These are phyloP conservation scores for Angomonas ambiguus DNA, from an alignment of 208 protist genomes.

Conservation along the genomic window DNA sequence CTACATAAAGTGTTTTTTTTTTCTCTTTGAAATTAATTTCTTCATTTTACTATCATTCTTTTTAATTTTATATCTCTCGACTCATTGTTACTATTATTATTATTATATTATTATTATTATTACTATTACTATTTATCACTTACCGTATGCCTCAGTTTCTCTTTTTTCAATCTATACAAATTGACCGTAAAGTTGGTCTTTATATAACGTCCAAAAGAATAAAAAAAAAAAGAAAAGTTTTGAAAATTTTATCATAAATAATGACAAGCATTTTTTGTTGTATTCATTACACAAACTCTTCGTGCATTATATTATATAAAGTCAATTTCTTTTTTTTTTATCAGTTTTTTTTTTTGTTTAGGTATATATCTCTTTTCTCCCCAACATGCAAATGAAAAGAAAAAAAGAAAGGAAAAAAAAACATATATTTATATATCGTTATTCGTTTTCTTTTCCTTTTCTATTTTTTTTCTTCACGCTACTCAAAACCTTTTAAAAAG, in stretches of 20 bases:
- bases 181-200: neutral
- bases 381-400: neutral
- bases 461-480: neutral
- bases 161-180: too few relatives aligned
- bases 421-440: neutral
- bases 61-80: constrained; percentile 1
- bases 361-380: neutral
- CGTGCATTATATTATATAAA: neutral
- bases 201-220: constrained; percentile 5
- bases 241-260: too few relatives aligned
- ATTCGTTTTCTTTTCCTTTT: constrained; percentile 12
- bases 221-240: constrained; percentile 12
- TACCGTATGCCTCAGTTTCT: too few relatives aligned
- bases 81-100: constrained; percentile 3
- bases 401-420: constrained; percentile 11
- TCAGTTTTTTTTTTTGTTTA: neutral
- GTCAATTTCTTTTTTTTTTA: constrained; percentile 2
- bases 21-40: too few relatives aligned
- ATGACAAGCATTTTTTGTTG: constrained; percentile 7
- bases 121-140: neutral
- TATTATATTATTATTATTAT: constrained; percentile 9
- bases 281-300: neutral
- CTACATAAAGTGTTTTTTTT: too few relatives aligned
- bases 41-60: constrained; percentile 12
- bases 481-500: neutral